Base-by-base conservation (phyloP, 179 eudicot genomes). In the Silene coronaria region DNA sequence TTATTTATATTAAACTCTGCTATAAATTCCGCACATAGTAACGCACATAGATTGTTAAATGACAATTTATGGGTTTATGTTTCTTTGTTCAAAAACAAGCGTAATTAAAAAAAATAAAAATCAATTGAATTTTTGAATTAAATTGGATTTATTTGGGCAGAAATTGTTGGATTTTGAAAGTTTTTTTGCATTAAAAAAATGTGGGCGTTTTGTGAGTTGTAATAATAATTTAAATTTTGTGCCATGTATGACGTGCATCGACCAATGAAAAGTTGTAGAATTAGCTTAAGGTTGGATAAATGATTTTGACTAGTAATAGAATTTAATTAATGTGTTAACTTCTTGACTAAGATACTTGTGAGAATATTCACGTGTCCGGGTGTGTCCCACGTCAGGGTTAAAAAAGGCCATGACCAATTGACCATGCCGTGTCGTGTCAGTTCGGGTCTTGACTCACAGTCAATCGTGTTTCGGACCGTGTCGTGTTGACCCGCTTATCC, bases 191-290 rank as follows among this genome's bases (percentile, higher is more conserved):
- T 70, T 77, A 14, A 16, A 46, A 61, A 32, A 21, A 0, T 77
- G 72, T 61, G 46, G 75, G 23, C 34, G 6, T 2, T 48, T 36
- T 34, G 0, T 0, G 51, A 67, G 32, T 61, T 10, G 14, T 36
- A 8, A 16, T 4, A 16, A 4, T 1, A 3, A 9, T 36, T 22
- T n/a, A n/a, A 58, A 26, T 14, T 60, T 57, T 75, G 45, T 30
- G 77, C 28, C 14, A 48, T 61, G 34, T 48, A 59, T 80, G 83
- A 80, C 80, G 83, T 67, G 83, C 77, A 21, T 76, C 71, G 17
- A 77, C 83, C 80, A 80, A 80, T 80, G 34, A 77, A 57, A 77
- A 45, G 16, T 71, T 76, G 70, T 55, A 69, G 38, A 57, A 66
- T 67, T 63, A 38, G 46, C 46, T 38, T 1, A 38, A 38, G 46